Base-by-base conservation (phyloP, 2,329 filamentous ascomycete genomes). In the Stagonosporopsis cucurbitacearum region DNA sequence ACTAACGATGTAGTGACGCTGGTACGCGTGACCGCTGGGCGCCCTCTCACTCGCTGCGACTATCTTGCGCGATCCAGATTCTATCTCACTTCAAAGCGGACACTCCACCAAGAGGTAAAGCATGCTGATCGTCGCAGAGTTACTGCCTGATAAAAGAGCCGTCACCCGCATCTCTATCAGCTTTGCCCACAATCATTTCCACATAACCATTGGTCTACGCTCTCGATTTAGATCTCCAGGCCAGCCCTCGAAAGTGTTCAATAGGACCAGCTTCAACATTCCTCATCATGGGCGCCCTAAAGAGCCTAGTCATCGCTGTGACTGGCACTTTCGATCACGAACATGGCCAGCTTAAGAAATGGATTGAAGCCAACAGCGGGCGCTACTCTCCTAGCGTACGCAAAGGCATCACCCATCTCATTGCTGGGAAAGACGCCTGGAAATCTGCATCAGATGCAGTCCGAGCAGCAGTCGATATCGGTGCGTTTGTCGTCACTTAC, bases 331-430 rank as follows among this genome's bases (percentile, higher is more conserved):
- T 91, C 4, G 80, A 81, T 1, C 72, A 75, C 35, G 57, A 62
- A 6, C 17, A 57, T 2, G 78, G 83, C 1, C 83, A 89, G 37
- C 81, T 95, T 32, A 80, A 80, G 32, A 78, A 79, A 35, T 96
- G 91, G 90, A 81, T 91, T 9, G 77, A 78, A 4, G 69, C 79
- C 4, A 85, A 89, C 54, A 86, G 85, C 6, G 92, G 89, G 1
- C 72, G 54, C 1, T 88, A 86, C 68, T 75, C 78, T 0, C 70
- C 78, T 1, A 75, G 79, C 0, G 75, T 91, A 17, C 79, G 79
- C 23, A 70, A 79, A 0, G 66, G 78, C 0, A 84, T 88, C 9
- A 96, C 92, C 0, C 92, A 96, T 74, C 77, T 96, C 0, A 81
- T 96, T 20, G 84, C 86, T 50, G 86, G 85, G 0, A 78, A 82